Conservation (phyloP, 192 early-diverging fungal genomes). For the Geranomyces michiganensis region DNA sequence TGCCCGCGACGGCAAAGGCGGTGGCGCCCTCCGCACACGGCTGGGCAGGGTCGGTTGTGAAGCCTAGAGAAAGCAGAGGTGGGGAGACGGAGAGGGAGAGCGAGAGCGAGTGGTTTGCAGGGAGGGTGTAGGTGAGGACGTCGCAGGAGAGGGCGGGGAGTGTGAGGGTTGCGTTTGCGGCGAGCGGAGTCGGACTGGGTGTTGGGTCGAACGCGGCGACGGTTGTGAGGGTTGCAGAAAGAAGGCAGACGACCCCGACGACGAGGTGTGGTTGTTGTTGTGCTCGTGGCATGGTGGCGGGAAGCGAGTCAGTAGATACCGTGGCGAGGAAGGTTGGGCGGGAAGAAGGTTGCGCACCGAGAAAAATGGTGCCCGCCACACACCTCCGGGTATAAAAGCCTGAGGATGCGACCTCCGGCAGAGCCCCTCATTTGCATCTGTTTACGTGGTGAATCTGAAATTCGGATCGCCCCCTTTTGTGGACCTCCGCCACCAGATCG, state of each 20-base stretch:
- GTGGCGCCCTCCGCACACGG: not conserved
- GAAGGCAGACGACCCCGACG: not conserved
- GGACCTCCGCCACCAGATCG: too few species aligned
- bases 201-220: conserved; percentile 12
- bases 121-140: conserved; percentile 19
- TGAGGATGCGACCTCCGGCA: too few species aligned
- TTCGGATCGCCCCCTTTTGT: too few species aligned
- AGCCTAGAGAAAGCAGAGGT: conserved; percentile 16
- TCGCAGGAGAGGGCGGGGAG: conserved; percentile 14
- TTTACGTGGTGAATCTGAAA: too few species aligned
- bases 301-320: too few species aligned
- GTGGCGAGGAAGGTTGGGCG: too few species aligned
- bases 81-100: conserved; percentile 14
- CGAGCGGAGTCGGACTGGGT: not conserved
- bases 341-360: too few species aligned
- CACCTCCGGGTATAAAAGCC: too few species aligned
- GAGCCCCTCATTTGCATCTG: too few species aligned
- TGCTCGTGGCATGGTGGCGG: not conserved
- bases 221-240: not conserved
- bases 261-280: not conserved
- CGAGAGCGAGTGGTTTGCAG: conserved; percentile 13
- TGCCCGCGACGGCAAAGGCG: not conserved
- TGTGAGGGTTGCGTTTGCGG: conserved; percentile 3
- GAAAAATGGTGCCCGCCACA: too few species aligned
- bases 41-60: not conserved